Percentiles rank a stretch among this genome's conserved stretches.
Conservation (phyloP, 2,329 filamentous ascomycete species). For the Colletotrichum musae region DNA sequence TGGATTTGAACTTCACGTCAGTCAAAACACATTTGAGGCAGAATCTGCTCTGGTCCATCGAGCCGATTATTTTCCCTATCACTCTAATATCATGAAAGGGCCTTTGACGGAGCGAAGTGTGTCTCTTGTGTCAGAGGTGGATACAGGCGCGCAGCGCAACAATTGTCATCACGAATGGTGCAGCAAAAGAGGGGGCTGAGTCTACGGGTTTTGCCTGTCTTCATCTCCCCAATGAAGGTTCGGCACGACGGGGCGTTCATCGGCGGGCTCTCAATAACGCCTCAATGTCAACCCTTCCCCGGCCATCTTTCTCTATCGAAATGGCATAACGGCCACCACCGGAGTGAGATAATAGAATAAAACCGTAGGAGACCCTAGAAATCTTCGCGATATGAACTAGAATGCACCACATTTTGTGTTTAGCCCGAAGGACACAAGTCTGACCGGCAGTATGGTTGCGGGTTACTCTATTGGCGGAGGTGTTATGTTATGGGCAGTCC, state of each 20-base stretch:
- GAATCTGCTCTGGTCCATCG: too few relatives aligned
- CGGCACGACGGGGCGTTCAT: slow-evolving; percentile 7
- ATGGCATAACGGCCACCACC: background rate
- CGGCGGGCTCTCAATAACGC: background rate
- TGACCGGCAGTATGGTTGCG: slow-evolving; percentile 4
- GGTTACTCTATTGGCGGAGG: slow-evolving; percentile 6
- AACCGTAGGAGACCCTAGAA: background rate
- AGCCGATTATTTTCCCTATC: too few relatives aligned
- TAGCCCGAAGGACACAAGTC: background rate
- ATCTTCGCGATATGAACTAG: background rate
- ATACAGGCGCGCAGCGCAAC: too few relatives aligned
- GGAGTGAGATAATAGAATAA: background rate
- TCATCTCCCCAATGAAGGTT: background rate
- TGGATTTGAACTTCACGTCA: too few relatives aligned
- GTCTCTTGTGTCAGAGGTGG: too few relatives aligned
- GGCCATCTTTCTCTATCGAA: background rate
- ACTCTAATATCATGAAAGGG: background rate
- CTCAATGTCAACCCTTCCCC: background rate
- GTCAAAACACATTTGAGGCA: too few relatives aligned
- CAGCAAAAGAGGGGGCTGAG: too few relatives aligned
- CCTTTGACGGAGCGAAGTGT: background rate
- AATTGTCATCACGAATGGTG: too few relatives aligned
- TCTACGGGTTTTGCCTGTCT: background rate
- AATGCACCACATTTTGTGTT: background rate
- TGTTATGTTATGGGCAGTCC: background rate